phyloP scores from a whole-genome alignment of 2,329 filamentous ascomycete species.

The Alternaria longipes region DNA sequence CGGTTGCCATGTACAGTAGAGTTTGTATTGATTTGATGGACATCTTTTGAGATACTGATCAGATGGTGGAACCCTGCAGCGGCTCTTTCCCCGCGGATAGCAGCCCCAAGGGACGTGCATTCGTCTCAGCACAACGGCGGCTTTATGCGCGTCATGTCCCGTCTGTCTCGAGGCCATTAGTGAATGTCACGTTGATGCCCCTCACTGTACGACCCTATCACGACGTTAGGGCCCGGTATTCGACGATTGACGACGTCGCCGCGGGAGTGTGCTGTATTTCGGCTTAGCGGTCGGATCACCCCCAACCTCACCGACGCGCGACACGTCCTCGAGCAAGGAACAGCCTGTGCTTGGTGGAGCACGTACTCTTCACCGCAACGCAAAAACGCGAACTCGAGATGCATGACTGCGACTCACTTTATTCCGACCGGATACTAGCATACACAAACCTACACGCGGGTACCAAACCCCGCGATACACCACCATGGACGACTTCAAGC shows the following conservation, averaged over 20 bases:
- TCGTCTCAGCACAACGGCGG: conserved; percentile 35
- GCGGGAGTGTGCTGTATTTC: conserved; percentile 24
- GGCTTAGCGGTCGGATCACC: conserved; percentile 30
- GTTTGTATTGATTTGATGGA: neutral
- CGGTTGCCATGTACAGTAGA: neutral
- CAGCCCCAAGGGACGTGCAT: conserved; percentile 27
- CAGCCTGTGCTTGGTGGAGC: conserved; percentile 23
- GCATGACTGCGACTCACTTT: conserved; percentile 33
- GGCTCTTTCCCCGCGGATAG: conserved; percentile 29
- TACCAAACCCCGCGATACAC: conserved; percentile 26
- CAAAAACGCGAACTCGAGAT: conserved; percentile 38
- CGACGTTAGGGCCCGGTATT: neutral
- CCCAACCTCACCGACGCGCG: conserved; percentile 35
- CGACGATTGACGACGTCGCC: conserved; percentile 11
- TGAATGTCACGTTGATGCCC: neutral
- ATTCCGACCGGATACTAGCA: conserved; percentile 21
- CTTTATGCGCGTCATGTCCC: conserved; percentile 31
- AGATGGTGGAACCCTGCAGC: conserved; percentile 16
- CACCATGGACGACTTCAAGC: conserved; percentile 53
- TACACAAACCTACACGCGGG: conserved; percentile 23
- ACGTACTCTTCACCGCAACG: conserved; percentile 21
- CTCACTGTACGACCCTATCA: neutral
- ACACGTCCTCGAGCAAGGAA: conserved; percentile 22
- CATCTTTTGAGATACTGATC: neutral
- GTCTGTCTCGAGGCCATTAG: conserved; percentile 3